A percentile compares a stretch with the other conserved stretches of the same genome.
Conservation (phyloP, 768 basidiomycete species). For the Candolleomyces efflorescens region DNA sequence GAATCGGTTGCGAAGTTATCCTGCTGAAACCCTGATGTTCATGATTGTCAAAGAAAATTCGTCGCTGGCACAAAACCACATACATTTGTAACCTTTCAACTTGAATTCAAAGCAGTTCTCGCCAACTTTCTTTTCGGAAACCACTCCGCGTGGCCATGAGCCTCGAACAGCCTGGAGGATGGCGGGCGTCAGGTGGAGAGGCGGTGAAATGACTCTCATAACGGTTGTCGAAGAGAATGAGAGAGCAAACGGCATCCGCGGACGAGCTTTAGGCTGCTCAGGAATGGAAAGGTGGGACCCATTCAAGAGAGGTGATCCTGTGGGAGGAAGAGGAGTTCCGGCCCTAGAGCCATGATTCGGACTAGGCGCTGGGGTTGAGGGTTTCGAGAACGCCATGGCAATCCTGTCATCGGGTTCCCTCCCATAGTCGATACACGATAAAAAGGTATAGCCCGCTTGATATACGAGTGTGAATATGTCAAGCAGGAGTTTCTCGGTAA, state of each 20-base stretch:
- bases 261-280: conserved; percentile 28
- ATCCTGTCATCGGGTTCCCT: conserved; percentile 71
- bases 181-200: conserved; percentile 71
- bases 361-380: conserved; percentile 21
- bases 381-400: conserved; percentile 65
- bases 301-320: conserved; percentile 27
- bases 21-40: conserved; percentile 63
- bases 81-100: conserved; percentile 78
- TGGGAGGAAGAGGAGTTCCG: conserved; percentile 30
- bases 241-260: conserved; percentile 58
- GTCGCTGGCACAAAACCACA: conserved; percentile 13
- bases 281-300: conserved; percentile 33
- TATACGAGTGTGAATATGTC: conserved; percentile 62
- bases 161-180: conserved; percentile 75
- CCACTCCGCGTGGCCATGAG: conserved; percentile 77
- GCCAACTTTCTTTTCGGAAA: conserved; percentile 71
- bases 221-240: conserved; percentile 66
- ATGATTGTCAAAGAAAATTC: not conserved
- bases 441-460: conserved; percentile 56
- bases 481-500: conserved; percentile 65
- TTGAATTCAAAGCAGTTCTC: conserved; percentile 76
- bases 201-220: conserved; percentile 74
- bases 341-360: conserved; percentile 20
- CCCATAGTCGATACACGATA: conserved; percentile 74
- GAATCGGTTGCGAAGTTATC: conserved; percentile 74